Evolutionary conservation across 2,329 filamentous ascomycete species (phyloP), one percentile per base, ranked within the genome.

Genomic region (Apiospora phragmitis): DNA sequence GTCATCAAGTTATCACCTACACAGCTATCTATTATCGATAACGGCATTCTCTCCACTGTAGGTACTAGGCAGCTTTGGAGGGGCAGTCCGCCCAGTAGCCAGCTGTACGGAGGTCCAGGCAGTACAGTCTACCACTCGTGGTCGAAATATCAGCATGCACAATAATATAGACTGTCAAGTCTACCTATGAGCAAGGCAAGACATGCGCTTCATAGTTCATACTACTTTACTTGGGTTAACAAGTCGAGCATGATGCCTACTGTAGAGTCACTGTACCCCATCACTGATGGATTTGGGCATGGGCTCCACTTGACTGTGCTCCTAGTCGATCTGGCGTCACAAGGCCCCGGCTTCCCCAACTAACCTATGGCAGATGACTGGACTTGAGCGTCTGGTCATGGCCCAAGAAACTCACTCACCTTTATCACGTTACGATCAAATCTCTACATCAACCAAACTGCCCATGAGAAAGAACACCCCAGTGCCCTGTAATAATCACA

Each of bases 301-400:
- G 16, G 51, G 32, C 29, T 35, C 51, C 51, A 59, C 51, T 18
- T 35, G 51, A 29, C 51, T 59, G 51, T 16, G 29, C 51, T 59
- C 29, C 51, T 59, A 29, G 51, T 62, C 55, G 55, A 62, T 62
- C 55, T 62, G 55, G 55, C 55, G 55, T 62, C 55, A 62, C 55
- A 62, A 38, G 55, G 32, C 55, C 55, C 55, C 55, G 32, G 55
- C 55, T 62, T 62, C 55, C 55, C 55, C 55, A 62, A 59, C 51
- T 59, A 35, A 59, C 51, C 29, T 21, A 24, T 51, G 29, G 29
- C 55, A 38, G 55, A n/a, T 62, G 55, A 62, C 55, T 62, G 32
- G 55, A 38, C 32, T 62, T 38, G 55, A 35, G n/a, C n/a, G 18
- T 62, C 29, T 59, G 55, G 18, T 62, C 51, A 59, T 59, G 35